phyloP scores from a whole-genome alignment of 768 basidiomycete genomes.

The Tulasnella sp. region DNA sequence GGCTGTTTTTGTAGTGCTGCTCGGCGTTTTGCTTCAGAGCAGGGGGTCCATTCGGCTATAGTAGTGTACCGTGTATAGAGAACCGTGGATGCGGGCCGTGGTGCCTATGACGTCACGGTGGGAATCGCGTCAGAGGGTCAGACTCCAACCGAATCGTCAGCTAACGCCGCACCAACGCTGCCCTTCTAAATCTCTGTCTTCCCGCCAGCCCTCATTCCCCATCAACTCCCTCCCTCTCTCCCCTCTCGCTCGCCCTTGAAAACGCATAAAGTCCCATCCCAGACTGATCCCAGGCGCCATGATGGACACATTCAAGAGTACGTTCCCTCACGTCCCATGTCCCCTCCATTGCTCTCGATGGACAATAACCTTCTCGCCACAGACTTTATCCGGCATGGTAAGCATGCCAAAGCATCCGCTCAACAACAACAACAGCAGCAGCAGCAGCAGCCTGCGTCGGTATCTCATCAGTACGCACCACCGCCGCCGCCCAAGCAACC shows the following conservation, averaged over 20 bases:
- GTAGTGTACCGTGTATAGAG: neutral
- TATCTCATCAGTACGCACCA: conserved; percentile 40
- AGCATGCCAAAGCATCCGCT: conserved; percentile 47
- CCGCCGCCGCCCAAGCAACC: conserved; percentile 34
- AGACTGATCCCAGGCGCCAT: conserved; percentile 40
- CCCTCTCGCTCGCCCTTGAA: neutral
- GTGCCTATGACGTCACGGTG: conserved; percentile 16
- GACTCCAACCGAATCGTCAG: conserved; percentile 7
- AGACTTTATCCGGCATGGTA: conserved; percentile 84
- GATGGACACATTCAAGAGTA: conserved; percentile 88
- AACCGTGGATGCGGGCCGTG: neutral
- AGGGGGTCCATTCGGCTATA: neutral
- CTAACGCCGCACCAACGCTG: neutral
- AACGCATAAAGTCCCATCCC: neutral
- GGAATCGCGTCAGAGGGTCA: conserved; percentile 4
- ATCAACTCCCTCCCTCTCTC: neutral
- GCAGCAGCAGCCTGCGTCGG: conserved; percentile 36
- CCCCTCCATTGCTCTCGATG: conserved; percentile 34
- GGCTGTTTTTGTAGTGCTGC: conserved; percentile 37
- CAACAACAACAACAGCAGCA: conserved; percentile 40
- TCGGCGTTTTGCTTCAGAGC: conserved; percentile 29
- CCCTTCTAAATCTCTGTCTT: conserved; percentile 1
- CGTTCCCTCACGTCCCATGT: conserved; percentile 33
- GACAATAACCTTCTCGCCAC: conserved; percentile 29
- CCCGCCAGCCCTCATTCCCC: neutral